Evolutionary conservation across 1,284 basidiomycete genomes (phyloP).

Genomic region (Trametes sp.): DNA sequence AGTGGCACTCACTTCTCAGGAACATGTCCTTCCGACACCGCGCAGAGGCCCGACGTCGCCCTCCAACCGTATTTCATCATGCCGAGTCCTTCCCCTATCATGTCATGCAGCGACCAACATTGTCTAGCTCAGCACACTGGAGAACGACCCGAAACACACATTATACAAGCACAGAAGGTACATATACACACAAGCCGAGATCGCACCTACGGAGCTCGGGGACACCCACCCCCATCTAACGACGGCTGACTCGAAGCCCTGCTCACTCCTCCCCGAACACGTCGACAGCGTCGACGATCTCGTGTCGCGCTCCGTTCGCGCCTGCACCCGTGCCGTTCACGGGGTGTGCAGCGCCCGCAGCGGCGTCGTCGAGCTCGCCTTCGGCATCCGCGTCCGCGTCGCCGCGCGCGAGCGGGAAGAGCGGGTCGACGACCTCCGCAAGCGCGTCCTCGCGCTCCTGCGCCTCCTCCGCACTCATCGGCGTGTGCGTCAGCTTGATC

Average conservation of each 20-base stretch:
- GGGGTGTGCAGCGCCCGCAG: conserved; percentile 22
- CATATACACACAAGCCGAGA: conserved; percentile 4
- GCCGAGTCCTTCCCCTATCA: no score
- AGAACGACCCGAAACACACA: neutral
- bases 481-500: conserved; percentile 65
- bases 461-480: conserved; percentile 59
- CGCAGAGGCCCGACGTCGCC: no score
- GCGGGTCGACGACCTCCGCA: conserved; percentile 63
- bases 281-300: conserved; percentile 34
- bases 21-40: no score
- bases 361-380: conserved; percentile 46
- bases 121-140: no score
- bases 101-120: no score
- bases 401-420: conserved; percentile 49
- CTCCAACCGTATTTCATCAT: no score
- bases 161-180: neutral
- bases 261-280: conserved; percentile 35
- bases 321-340: conserved; percentile 24
- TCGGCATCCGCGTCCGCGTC: conserved; percentile 57
- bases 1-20: no score
- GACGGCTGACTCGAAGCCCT: no score
- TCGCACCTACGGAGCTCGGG: no score
- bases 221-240: no score
- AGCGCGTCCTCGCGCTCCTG: conserved; percentile 60
- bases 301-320: conserved; percentile 16